Evolutionary conservation across 1,284 basidiomycete species (phyloP).

Genomic region (Tilletia walkeri): DNA sequence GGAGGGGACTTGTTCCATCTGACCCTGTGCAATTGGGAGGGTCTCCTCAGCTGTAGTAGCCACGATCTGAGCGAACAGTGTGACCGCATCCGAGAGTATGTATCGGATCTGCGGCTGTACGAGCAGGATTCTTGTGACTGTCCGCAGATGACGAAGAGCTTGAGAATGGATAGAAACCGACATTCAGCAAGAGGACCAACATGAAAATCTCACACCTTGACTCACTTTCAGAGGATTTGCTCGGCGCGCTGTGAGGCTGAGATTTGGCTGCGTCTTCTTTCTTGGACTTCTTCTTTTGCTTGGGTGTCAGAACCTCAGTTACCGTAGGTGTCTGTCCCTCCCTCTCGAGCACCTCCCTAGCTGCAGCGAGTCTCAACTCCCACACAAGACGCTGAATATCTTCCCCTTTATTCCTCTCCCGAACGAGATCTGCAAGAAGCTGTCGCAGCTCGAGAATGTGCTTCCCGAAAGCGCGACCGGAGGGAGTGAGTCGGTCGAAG

Average conservation of each 20-base stretch:
- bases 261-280: background rate
- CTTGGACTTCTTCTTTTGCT: conserved; percentile 16
- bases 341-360: background rate
- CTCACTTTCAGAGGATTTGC: conserved; percentile 12
- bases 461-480: background rate
- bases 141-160: conserved; percentile 23
- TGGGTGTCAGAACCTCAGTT: background rate
- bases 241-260: background rate
- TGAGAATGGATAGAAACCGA: background rate
- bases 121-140: conserved; percentile 22
- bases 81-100: conserved; percentile 22
- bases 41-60: conserved; percentile 21
- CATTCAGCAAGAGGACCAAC: conserved; percentile 8
- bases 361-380: conserved; percentile 2
- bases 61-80: conserved; percentile 24
- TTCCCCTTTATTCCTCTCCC: background rate
- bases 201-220: background rate
- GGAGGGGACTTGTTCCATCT: conserved; percentile 23
- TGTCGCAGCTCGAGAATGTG: background rate
- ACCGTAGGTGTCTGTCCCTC: background rate
- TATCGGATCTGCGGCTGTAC: conserved; percentile 30
- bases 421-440: background rate
- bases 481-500: conserved; percentile 4
- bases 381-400: background rate
- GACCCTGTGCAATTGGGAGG: conserved; percentile 21